These are phyloP conservation scores for Camellia lanceoleosa DNA, from an alignment of 148 eudicot genomes.

Conservation along the genomic window DNA sequence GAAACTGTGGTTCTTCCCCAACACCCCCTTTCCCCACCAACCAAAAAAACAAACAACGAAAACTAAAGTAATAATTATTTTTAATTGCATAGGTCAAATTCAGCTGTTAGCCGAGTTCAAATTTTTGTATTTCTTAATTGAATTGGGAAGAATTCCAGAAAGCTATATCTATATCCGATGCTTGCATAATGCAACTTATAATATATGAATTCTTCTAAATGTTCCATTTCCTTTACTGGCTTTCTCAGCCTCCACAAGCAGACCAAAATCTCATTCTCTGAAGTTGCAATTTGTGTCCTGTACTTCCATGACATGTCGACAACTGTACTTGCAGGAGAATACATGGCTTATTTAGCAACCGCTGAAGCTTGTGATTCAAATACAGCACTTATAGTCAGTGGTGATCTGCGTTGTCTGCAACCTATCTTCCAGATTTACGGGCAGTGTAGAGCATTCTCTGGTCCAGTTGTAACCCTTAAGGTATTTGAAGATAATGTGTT, in stretches of 20 bases:
- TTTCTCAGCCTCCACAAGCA: background rate
- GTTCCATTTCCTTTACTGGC: slow-evolving; percentile 6
- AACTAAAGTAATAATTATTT: background rate
- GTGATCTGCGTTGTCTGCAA: slow-evolving; percentile 34
- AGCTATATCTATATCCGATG: background rate
- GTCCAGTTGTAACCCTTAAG: slow-evolving; percentile 38
- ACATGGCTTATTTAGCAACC: slow-evolving; percentile 34
- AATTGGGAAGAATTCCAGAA: background rate
- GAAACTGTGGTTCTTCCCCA: too few relatives aligned
- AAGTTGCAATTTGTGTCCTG: background rate
- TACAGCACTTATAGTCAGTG: slow-evolving; percentile 26
- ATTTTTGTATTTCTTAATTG: background rate
- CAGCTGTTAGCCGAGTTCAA: background rate
- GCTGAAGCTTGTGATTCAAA: slow-evolving; percentile 41
- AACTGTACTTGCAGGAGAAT: slow-evolving; percentile 6
- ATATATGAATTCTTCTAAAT: background rate
- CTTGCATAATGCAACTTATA: background rate
- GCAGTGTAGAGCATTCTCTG: slow-evolving; percentile 33
- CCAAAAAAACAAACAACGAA: too few relatives aligned
- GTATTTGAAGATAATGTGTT: slow-evolving; percentile 46
- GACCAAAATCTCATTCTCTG: background rate
- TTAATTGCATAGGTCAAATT: background rate
- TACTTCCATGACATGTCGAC: background rate
- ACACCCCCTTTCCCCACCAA: too few relatives aligned
- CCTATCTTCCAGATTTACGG: slow-evolving; percentile 42